These are phyloP conservation scores for Exserohilum turcica DNA, from an alignment of 2,329 filamentous ascomycete genomes.

Conservation along the genomic window DNA sequence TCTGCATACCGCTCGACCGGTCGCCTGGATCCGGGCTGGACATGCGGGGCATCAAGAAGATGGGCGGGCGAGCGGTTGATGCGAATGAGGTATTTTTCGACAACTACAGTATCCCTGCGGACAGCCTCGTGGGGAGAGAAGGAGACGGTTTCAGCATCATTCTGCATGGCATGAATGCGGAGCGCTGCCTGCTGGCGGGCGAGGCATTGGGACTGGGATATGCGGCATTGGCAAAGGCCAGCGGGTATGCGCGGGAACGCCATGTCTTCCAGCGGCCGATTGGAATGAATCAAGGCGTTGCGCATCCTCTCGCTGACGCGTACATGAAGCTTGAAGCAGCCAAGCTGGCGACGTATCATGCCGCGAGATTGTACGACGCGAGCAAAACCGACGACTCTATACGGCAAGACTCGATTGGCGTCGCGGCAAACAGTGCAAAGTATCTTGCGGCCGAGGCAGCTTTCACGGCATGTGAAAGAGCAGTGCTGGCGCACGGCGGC, in stretches of 20 bases:
- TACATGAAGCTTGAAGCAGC: slow-evolving; percentile 67
- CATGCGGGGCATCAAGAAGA: slow-evolving; percentile 77
- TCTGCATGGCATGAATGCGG: slow-evolving; percentile 57
- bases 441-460: slow-evolving; percentile 66
- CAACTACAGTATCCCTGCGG: slow-evolving; percentile 69
- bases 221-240: slow-evolving; percentile 57
- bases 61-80: slow-evolving; percentile 82
- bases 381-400: slow-evolving; percentile 36
- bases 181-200: slow-evolving; percentile 63
- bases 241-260: slow-evolving; percentile 56
- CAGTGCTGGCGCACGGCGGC: slow-evolving; percentile 62
- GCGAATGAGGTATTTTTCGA: slow-evolving; percentile 91
- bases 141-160: slow-evolving; percentile 76
- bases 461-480: slow-evolving; percentile 64
- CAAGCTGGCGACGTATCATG: slow-evolving; percentile 66
- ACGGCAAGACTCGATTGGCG: slow-evolving; percentile 52
- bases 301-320: slow-evolving; percentile 63
- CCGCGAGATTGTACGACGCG: slow-evolving; percentile 62
- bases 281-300: slow-evolving; percentile 64
- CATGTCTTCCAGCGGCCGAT: slow-evolving; percentile 63
- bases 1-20: slow-evolving; percentile 77
- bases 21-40: slow-evolving; percentile 62
- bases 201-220: slow-evolving; percentile 83
- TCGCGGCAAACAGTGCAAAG: slow-evolving; percentile 63
- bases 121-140: slow-evolving; percentile 71